Base-by-base conservation (phyloP, 192 early-diverging fungal species). In the Podila clonocystis region DNA sequence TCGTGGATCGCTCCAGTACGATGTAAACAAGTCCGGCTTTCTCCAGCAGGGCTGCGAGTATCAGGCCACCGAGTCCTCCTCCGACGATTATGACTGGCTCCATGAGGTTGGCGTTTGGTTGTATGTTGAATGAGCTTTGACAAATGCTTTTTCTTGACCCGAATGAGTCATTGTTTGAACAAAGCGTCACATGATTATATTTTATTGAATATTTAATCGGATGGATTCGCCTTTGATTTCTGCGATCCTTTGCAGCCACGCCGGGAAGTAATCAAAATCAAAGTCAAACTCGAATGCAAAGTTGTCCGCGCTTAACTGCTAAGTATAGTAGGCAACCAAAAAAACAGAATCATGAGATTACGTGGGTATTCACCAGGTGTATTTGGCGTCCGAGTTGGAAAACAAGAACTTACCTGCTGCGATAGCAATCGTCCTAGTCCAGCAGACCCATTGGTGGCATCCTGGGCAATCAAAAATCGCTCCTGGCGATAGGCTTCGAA, bases 11-110 rank as follows among this genome's bases (percentile, higher is more conserved):
- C 31, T 80, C 77, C n/a, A 80, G 62, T 34, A 73, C 73, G 20
- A 65, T 70, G 15, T 80, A 80, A 41, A 73, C 70, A 58, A 80
- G 72, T 19, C 77, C 77, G 4, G 77, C 77, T 8, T 48, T 36
- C 45, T 80, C 77, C 26, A 80, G 67, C 62, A 72, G 72, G 62
- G 73, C 68, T 24, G 66, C 77, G 33, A 80, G 62, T 7, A 69
- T 58, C 28, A 80, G 30, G 11, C 77, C 77, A 31, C 66, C 77
- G 9, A 80, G 36, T 36, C 73, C 73, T 8, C 49, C 73, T n/a
- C 73, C 73, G 5, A 64, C 73, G 24, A 75, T 68, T 24, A 75
- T 58, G 29, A 75, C 52, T n/a, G 68, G 50, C 1, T 75, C 73
- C 73, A 75, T 75, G 19, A 38, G 52, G 5, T 26, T 20, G 12